These are phyloP conservation scores for Phaffia australis DNA, from an alignment of 768 basidiomycete genomes.

Conservation along the genomic window DNA sequence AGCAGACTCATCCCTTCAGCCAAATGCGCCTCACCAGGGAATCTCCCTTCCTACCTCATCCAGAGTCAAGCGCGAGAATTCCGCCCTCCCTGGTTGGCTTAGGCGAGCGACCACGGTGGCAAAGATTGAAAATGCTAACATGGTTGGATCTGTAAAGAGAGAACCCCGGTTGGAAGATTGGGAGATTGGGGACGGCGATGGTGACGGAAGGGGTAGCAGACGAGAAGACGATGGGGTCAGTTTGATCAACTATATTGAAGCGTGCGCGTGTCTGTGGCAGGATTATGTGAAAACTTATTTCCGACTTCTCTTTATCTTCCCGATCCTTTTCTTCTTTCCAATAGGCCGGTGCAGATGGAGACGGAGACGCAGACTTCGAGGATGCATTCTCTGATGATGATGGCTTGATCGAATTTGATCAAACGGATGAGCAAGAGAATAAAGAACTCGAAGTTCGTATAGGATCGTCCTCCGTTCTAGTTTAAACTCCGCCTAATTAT, in stretches of 20 bases:
- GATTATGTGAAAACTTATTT: too few species aligned
- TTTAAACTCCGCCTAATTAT: background rate
- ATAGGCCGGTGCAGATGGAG: slow-evolving; percentile 17
- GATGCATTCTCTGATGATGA: slow-evolving; percentile 26
- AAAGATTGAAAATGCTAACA: background rate
- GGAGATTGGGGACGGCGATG: background rate
- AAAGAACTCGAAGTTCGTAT: slow-evolving; percentile 23
- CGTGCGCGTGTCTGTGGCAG: too few species aligned
- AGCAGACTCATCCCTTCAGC: background rate
- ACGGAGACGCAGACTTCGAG: slow-evolving; percentile 22
- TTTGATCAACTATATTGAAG: background rate
- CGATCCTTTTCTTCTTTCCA: background rate
- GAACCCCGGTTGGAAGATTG: background rate
- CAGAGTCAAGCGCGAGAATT: slow-evolving; percentile 2
- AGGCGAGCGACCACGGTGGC: slow-evolving; percentile 2
- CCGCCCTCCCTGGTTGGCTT: slow-evolving; percentile 5
- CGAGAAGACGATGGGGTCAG: background rate
- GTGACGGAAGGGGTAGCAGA: background rate
- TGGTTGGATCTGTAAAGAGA: too few species aligned
- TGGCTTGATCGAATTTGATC: slow-evolving; percentile 24
- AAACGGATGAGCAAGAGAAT: slow-evolving; percentile 22
- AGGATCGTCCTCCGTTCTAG: background rate
- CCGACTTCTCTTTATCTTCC: background rate
- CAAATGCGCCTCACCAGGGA: background rate
- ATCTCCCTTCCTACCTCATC: background rate